Evolutionary conservation across 2,329 filamentous ascomycete genomes (phyloP).

Genomic region (Fusarium sublunatum): DNA sequence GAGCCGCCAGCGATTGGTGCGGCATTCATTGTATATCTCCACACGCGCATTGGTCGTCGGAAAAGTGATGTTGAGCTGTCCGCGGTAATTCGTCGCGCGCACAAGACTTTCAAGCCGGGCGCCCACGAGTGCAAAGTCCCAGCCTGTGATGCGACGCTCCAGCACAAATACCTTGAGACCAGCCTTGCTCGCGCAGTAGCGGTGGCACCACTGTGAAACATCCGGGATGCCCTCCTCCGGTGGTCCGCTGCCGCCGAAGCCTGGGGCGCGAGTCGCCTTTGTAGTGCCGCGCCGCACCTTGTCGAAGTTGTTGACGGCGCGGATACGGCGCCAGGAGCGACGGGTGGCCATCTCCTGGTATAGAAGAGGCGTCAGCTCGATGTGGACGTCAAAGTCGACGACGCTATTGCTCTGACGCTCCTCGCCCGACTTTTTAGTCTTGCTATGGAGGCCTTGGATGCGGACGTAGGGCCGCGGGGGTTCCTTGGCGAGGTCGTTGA

Average conservation of each 20-base stretch:
- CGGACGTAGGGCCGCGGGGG: slow-evolving; percentile 66
- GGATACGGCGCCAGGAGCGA: slow-evolving; percentile 57
- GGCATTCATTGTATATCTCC: slow-evolving; percentile 72
- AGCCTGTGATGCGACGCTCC: slow-evolving; percentile 65
- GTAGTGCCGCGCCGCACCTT: slow-evolving; percentile 74
- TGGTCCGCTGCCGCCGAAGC: slow-evolving; percentile 48
- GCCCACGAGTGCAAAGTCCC: slow-evolving; percentile 67
- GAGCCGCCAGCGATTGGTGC: slow-evolving; percentile 72
- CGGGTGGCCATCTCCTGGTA: slow-evolving; percentile 57
- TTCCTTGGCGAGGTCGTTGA: slow-evolving; percentile 56
- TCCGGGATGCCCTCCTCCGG: slow-evolving; percentile 49
- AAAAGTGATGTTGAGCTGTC: slow-evolving; percentile 68
- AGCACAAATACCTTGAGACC: slow-evolving; percentile 68
- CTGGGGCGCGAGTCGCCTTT: slow-evolving; percentile 62
- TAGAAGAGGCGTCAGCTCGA: slow-evolving; percentile 70
- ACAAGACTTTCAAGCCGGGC: slow-evolving; percentile 67
- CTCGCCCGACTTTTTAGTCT: slow-evolving; percentile 57
- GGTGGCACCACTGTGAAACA: slow-evolving; percentile 73
- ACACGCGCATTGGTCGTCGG: slow-evolving; percentile 66
- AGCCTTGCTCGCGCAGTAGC: slow-evolving; percentile 69
- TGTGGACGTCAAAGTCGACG: slow-evolving; percentile 68
- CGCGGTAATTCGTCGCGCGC: slow-evolving; percentile 74
- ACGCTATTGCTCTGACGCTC: slow-evolving; percentile 60
- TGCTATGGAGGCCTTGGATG: slow-evolving; percentile 64
- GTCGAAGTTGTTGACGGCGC: slow-evolving; percentile 67